phyloP scores from a whole-genome alignment of 345 rosid genomes.

The Firmiana major region DNA sequence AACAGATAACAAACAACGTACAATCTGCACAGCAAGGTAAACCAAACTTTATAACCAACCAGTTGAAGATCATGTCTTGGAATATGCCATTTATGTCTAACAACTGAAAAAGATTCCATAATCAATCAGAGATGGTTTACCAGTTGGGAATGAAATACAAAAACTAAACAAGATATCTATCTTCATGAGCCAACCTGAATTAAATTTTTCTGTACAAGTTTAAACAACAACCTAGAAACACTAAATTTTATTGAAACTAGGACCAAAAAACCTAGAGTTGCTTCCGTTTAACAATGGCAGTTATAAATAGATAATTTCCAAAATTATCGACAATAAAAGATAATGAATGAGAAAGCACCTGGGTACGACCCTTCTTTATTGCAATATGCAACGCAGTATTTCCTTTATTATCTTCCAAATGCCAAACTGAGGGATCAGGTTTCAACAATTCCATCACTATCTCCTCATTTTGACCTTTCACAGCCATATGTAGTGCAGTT shows the following conservation, averaged over 20 bases:
- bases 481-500: conserved; percentile 98
- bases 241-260: neutral
- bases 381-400: conserved; percentile 92
- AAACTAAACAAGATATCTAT: neutral
- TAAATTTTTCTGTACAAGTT: neutral
- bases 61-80: neutral
- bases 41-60: conserved; percentile 4
- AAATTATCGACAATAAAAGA: conserved; percentile 11
- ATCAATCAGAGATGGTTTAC: neutral
- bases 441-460: conserved; percentile 77
- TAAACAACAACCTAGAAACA: neutral
- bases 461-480: conserved; percentile 86
- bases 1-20: conserved; percentile 54
- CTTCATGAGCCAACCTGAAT: neutral
- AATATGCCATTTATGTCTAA: neutral
- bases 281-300: neutral
- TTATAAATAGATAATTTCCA: neutral
- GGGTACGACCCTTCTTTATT: conserved; percentile 69
- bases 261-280: neutral
- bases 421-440: conserved; percentile 64
- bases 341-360: conserved; percentile 43
- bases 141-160: neutral
- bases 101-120: neutral
- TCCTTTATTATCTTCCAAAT: conserved; percentile 82
- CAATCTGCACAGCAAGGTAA: conserved; percentile 56